Conservation (phyloP, 1,284 basidiomycete species). For the Athelia psychrophila region DNA sequence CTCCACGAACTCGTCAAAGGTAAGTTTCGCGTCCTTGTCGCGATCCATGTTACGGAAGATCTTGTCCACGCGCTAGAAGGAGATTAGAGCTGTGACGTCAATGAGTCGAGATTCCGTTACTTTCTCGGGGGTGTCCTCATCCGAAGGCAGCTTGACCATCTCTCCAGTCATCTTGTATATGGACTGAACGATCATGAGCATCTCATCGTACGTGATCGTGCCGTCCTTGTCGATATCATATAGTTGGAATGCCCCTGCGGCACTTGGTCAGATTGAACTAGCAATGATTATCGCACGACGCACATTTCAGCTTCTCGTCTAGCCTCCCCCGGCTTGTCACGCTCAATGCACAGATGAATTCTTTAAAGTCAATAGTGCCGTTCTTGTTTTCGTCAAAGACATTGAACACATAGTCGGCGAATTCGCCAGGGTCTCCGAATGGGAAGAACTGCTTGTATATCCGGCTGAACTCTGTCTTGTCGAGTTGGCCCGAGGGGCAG, state of each 20-base stretch:
- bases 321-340: slow-evolving; percentile 92
- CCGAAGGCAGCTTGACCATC: slow-evolving; percentile 96
- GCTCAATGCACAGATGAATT: slow-evolving; percentile 98
- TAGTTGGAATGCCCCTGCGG: slow-evolving; percentile 96
- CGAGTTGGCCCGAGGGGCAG: slow-evolving; percentile 95
- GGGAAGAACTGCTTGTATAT: slow-evolving; percentile 99
- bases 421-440: slow-evolving; percentile 96
- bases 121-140: slow-evolving; percentile 99
- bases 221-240: slow-evolving; percentile 99
- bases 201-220: slow-evolving; percentile 96
- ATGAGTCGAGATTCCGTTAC: slow-evolving; percentile 34
- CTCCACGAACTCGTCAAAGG: slow-evolving; percentile 95
- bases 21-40: slow-evolving; percentile 86
- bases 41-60: slow-evolving; percentile 94
- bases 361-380: slow-evolving; percentile 96
- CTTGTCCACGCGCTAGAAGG: slow-evolving; percentile 86
- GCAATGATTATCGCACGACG: slow-evolving; percentile 28
- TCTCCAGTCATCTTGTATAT: slow-evolving; percentile 99
- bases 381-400: slow-evolving; percentile 96
- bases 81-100: slow-evolving; percentile 7
- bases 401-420: slow-evolving; percentile 99
- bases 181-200: slow-evolving; percentile 93
- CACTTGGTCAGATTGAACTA: slow-evolving; percentile 4
- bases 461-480: slow-evolving; percentile 94
- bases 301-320: slow-evolving; percentile 99